Base-by-base conservation (phyloP, 441 rosid species). In the Melastoma candidum region DNA sequence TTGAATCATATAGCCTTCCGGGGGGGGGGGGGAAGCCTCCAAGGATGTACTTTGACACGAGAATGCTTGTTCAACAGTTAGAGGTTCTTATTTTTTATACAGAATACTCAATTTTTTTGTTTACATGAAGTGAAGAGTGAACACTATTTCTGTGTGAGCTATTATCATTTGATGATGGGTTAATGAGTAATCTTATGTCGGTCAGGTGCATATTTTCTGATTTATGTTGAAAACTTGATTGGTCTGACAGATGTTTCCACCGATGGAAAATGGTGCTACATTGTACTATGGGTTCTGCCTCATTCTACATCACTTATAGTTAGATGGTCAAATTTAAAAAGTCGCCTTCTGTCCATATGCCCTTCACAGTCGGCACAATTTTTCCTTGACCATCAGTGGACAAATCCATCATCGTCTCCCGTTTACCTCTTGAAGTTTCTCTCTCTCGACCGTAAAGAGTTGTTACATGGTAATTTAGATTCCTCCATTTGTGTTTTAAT, bases 211-310 rank as follows among this genome's bases (percentile, higher is more conserved):
- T 36, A 36, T 36, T 36, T 36, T 36, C 41, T 36, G 41, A 10
- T 46, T 62, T 43, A 26, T 27, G 22, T 26, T 5, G 48, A 24
- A 26, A 12, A 26, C 6, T 14, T 43, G 2, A 24, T 27, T 29
- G 41, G 55, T 56, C 47, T 41, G 27, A 25, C 65, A 87, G 96
- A 90, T 87, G 75, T 90, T 50, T 82, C 96, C 11, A 87, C 92
- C 0, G 97, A 90, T 79, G 96, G 95, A 53, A 77, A 63, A 63
- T 87, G 95, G 95, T 90, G 92, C 66, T 87, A 76, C 66, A 51
- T 90, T 46, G 85, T 86, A 1, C 68, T 84, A 36, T 90, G 87
- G 92, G 97, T 90, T 29, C 63, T 77, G 64, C 87, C 82, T 27
- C 65, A 60, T 63, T 70, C 77, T 47, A 60, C 70, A 53, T 68